Evolutionary conservation across 106 monocot species (phyloP), one percentile per base, ranked within the genome.

Genomic region (Alisma plantagoaquatica): DNA sequence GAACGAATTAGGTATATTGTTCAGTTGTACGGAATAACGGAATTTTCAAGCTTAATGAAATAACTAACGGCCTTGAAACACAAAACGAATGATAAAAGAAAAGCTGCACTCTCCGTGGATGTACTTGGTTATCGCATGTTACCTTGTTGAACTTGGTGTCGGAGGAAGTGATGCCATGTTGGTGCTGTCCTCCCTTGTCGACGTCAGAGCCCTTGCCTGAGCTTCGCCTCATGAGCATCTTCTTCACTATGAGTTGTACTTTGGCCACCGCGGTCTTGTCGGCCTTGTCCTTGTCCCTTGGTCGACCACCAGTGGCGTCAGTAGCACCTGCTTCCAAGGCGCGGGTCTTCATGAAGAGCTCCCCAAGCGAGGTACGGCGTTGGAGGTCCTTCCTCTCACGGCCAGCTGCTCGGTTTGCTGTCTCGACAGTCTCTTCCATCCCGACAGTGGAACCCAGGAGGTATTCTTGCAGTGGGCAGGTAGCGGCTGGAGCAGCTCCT

Each of bases 391-490:
- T 43, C 53, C 48, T 61, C 45, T 53, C 41, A 41, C 42, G 23
- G 10, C 47, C 73, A 23, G 62, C 60, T 51, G 46, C 29, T 20
- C 42, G 31, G 15, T 41, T 64, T 12, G 23, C 17, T 8, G 49
- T 59, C 23, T 68, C 57, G 6, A 19, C 74, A 15, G 33, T 61
- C 28, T 54, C 73, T n/a, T n/a, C n/a, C n/a, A n/a, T n/a, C n/a
- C n/a, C n/a, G 23, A 61, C 45, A 41, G 54, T 26, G 1, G 71
- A 56, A 23, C 79, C 79, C 3, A 75, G 66, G n/a, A 80, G 38
- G 35, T 58, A 74, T 25, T 52, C 79, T 52, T 80, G 79, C 14
- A 80, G 62, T 2, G 73, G 78, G 51, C 65, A 79, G 35, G 7
- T 49, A 23, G n/a, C n/a, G n/a, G n/a, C n/a, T n/a, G n/a, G n/a